phyloP scores from a whole-genome alignment of 768 basidiomycete genomes.

The Boletus sp. region DNA sequence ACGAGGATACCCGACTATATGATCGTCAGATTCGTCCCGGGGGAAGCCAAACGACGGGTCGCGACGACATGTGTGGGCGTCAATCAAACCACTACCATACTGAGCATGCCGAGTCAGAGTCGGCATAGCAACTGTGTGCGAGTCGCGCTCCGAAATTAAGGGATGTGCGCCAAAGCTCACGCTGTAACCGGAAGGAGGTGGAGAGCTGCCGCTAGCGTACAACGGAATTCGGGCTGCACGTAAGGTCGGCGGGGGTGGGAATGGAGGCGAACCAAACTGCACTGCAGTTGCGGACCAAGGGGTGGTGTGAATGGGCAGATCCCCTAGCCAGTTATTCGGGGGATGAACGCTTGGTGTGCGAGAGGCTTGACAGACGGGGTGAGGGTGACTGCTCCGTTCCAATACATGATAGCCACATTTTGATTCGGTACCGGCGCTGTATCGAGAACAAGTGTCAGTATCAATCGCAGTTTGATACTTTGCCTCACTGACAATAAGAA shows the following conservation, averaged over 20 bases:
- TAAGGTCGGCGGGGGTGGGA: background rate
- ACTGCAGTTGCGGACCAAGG: background rate
- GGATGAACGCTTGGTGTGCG: background rate
- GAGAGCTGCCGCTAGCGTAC: background rate
- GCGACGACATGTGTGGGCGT: background rate
- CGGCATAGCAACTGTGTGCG: constrained; percentile 1
- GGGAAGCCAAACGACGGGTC: background rate
- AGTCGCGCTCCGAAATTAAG: background rate
- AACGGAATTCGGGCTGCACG: background rate
- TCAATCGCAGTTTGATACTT: background rate
- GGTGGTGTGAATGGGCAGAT: background rate
- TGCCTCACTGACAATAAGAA: constrained; percentile 12
- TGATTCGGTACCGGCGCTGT: constrained; percentile 1
- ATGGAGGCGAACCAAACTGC: background rate
- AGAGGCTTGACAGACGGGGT: background rate
- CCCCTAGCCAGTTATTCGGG: background rate
- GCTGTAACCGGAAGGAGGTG: background rate
- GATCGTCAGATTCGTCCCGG: background rate
- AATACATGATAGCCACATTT: background rate
- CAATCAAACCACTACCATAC: background rate
- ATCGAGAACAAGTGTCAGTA: constrained; percentile 6
- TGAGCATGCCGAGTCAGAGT: background rate
- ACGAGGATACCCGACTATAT: background rate
- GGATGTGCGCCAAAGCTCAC: background rate
- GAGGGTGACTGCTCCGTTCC: background rate